Base-by-base conservation (phyloP, 345 rosid genomes). In the Arabidopsis suecica region DNA sequence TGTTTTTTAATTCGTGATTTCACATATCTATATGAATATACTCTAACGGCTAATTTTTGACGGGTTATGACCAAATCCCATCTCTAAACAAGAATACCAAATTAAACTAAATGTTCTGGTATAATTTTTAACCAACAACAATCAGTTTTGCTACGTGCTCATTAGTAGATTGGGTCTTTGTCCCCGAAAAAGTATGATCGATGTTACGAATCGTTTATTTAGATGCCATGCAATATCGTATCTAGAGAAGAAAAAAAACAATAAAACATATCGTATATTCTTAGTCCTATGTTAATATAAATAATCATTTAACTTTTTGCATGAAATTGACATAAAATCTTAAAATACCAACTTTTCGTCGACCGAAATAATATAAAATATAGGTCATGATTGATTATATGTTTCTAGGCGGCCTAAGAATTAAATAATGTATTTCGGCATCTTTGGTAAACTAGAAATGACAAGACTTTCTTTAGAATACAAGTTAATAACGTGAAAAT, bases 261-360 rank as follows among this genome's bases (percentile, higher is more conserved):
- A 41, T 11, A 9, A 50, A 20, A 8, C 11, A 18, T 25, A 6
- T 49, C 38, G 18, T 25, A 40, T 38, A 22, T 20, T 68, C 38
- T 3, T 14, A 8, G 25, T 23, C n/a, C 16, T 40, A 6, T 56
- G 3, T 9, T 68, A 61, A 42, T 56, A 30, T 56, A 41, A 53
- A 69, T 30, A 40, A n/a, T 5, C 6, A 42, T 42, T 23, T 8
- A 47, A 5, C 7, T 9, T 47, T 59, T 23, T 9, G 30, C 37
- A 36, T 48, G 67, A 71, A 44, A 48, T 9, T 60, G 68, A 72
- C 30, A 61, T 28, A 38, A 49, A 60, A 28, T 50, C 61, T 37
- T 16, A 9, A 6, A 37, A 48, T 36, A 37, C 38, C 16, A 47
- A 69, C 8, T 5, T 59, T 58, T 70, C 47, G 18, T 14, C 23